phyloP scores from a whole-genome alignment of 805 yeast genomes.

The Saccharomycopsis oosterbeekiorum region DNA sequence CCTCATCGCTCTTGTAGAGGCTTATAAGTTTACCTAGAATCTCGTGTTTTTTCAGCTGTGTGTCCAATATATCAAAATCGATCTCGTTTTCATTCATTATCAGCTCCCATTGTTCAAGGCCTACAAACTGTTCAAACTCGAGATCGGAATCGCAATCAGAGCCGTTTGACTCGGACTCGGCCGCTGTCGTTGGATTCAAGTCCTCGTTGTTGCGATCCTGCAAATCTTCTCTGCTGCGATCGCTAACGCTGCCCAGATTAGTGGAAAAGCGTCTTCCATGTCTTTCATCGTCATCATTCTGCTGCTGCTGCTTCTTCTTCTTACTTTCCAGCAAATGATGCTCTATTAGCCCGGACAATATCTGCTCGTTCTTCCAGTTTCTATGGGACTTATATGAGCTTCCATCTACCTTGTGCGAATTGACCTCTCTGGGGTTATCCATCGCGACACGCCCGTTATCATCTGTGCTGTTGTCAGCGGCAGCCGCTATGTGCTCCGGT shows the following conservation, averaged over 20 bases:
- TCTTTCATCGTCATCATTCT: not conserved
- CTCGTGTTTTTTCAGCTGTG: slow-evolving; percentile 8
- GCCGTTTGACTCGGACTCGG: slow-evolving; percentile 11
- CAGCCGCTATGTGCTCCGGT: too few species aligned
- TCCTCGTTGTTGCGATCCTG: not conserved
- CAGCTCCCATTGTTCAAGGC: not conserved
- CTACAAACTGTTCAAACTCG: slow-evolving; percentile 19
- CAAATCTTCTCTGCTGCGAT: not conserved
- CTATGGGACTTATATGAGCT: too few species aligned
- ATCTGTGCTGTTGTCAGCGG: too few species aligned
- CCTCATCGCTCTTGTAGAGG: not conserved
- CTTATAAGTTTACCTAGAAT: slow-evolving; percentile 1
- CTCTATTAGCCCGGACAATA: too few species aligned
- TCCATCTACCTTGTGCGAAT: too few species aligned
- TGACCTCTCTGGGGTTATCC: too few species aligned
- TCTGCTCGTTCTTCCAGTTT: too few species aligned
- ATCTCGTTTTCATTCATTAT: slow-evolving; percentile 5
- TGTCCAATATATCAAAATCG: slow-evolving; percentile 13
- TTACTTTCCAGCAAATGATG: too few species aligned
- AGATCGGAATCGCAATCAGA: slow-evolving; percentile 14
- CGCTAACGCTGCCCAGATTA: too few species aligned
- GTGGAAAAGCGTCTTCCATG: not conserved
- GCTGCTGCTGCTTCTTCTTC: not conserved
- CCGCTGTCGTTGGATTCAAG: not conserved
- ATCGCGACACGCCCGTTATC: too few species aligned